Conservation (phyloP, 1,284 basidiomycete genomes). For the Flammula alnicola region DNA sequence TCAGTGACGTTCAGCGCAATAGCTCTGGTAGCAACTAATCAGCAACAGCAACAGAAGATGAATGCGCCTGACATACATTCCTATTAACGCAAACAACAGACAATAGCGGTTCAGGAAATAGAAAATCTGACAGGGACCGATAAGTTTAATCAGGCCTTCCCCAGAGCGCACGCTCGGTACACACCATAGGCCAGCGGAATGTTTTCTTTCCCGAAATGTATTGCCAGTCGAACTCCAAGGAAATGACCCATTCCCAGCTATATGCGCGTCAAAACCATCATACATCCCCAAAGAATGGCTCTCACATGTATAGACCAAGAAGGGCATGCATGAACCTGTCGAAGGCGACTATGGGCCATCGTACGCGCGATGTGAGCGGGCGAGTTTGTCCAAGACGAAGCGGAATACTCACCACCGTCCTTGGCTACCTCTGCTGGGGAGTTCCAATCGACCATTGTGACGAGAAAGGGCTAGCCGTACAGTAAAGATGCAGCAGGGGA, state of each 20-base stretch:
- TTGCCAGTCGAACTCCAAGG: slow-evolving; percentile 71
- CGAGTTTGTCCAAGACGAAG: not conserved
- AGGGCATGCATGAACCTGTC: slow-evolving; percentile 68
- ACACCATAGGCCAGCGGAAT: slow-evolving; percentile 69
- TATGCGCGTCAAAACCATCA: slow-evolving; percentile 13
- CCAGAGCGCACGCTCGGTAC: too few relatives aligned
- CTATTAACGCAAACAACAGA: slow-evolving; percentile 68
- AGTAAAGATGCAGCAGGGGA: slow-evolving; percentile 19
- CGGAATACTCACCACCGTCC: slow-evolving; percentile 50
- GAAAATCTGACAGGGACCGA: slow-evolving; percentile 52
- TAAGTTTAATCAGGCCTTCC: too few relatives aligned
- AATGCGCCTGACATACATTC: slow-evolving; percentile 52
- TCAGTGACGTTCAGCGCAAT: slow-evolving; percentile 61
- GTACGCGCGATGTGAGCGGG: not conserved
- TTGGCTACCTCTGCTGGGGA: slow-evolving; percentile 53
- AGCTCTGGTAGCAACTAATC: slow-evolving; percentile 38
- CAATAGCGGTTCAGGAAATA: slow-evolving; percentile 78
- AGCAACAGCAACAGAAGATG: slow-evolving; percentile 9
- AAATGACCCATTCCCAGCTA: slow-evolving; percentile 71
- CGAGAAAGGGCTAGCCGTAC: slow-evolving; percentile 12
- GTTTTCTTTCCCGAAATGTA: slow-evolving; percentile 60
- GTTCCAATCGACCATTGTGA: slow-evolving; percentile 61
- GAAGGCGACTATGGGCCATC: slow-evolving; percentile 54
- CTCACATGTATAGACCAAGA: slow-evolving; percentile 71
- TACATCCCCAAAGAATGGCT: slow-evolving; percentile 12